A percentile compares a stretch with the other conserved stretches of the same genome.
phyloP scores from a whole-genome alignment of 179 eudicot species.

The Beta corolliflora region DNA sequence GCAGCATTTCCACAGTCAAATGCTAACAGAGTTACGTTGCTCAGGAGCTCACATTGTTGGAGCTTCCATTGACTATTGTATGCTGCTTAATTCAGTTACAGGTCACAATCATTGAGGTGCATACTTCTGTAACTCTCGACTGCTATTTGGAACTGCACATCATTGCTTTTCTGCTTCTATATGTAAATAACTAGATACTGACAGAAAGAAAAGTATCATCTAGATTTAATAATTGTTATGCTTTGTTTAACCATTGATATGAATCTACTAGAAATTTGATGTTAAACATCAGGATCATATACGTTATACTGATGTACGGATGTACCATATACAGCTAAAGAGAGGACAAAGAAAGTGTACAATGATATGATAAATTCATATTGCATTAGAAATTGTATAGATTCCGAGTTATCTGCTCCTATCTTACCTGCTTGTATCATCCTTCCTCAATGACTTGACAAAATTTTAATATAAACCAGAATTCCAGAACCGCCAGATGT shows the following conservation, averaged over 20 bases:
- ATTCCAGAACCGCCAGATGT: neutral
- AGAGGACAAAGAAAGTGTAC: neutral
- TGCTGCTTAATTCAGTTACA: neutral
- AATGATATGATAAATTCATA: neutral
- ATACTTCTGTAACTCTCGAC: conserved; percentile 4
- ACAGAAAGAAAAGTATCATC: neutral
- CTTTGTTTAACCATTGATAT: neutral
- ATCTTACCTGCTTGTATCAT: neutral
- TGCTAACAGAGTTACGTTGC: neutral
- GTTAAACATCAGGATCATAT: neutral
- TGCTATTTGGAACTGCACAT: conserved; percentile 7
- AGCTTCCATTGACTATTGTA: conserved; percentile 6
- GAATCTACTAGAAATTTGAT: neutral
- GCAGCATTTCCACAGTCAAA: neutral
- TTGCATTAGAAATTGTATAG: neutral
- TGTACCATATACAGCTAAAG: neutral
- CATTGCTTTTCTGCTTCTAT: neutral
- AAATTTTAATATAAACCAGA: neutral
- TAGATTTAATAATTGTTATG: neutral
- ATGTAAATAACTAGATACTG: conserved; percentile 4
- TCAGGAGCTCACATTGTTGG: neutral
- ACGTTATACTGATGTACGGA: neutral
- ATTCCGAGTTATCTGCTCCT: neutral
- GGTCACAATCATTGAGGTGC: conserved; percentile 6
- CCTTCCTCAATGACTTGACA: neutral